A percentile compares a stretch with the other conserved stretches of the same genome.
Evolutionary conservation across 805 yeast species (phyloP).

Genomic region (Debaryomyces maramus): DNA sequence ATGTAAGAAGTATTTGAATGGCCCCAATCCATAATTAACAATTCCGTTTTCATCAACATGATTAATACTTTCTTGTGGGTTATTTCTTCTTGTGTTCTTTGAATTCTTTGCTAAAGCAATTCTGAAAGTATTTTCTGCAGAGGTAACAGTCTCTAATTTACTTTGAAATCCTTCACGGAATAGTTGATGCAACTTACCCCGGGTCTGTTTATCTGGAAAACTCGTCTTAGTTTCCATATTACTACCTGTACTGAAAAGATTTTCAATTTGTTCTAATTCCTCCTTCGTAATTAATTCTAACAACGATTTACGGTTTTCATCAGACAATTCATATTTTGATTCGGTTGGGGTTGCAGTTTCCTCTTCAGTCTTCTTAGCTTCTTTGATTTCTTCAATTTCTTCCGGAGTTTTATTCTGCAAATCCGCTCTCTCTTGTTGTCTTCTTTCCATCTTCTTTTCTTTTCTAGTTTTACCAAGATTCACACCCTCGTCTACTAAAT

Average conservation of each 20-base stretch:
- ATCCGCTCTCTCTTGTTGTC: slow-evolving; percentile 38
- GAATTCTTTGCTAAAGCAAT: slow-evolving; percentile 52
- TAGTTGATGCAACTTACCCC: slow-evolving; percentile 79
- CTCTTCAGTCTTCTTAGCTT: slow-evolving; percentile 22
- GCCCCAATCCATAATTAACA: slow-evolving; percentile 73
- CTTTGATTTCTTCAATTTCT: slow-evolving; percentile 30
- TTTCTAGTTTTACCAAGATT: slow-evolving; percentile 45
- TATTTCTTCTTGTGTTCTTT: slow-evolving; percentile 39
- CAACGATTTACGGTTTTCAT: slow-evolving; percentile 49
- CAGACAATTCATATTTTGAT: slow-evolving; percentile 41
- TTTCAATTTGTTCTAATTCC: slow-evolving; percentile 57
- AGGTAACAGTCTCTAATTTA: slow-evolving; percentile 76
- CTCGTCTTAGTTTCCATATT: slow-evolving; percentile 56
- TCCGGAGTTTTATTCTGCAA: slow-evolving; percentile 33
- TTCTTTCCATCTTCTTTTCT: slow-evolving; percentile 47
- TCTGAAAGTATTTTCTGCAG: slow-evolving; percentile 62
- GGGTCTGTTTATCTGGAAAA: slow-evolving; percentile 65
- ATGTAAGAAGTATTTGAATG: slow-evolving; percentile 64
- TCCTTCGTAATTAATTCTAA: slow-evolving; percentile 57
- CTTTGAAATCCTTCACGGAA: slow-evolving; percentile 72
- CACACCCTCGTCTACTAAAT: slow-evolving; percentile 72
- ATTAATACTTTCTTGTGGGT: slow-evolving; percentile 37
- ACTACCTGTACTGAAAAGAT: slow-evolving; percentile 53
- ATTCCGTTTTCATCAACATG: slow-evolving; percentile 50
- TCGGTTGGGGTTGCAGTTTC: slow-evolving; percentile 17